phyloP scores from a whole-genome alignment of 768 basidiomycete species.

The Mrakia hoshinonis region DNA sequence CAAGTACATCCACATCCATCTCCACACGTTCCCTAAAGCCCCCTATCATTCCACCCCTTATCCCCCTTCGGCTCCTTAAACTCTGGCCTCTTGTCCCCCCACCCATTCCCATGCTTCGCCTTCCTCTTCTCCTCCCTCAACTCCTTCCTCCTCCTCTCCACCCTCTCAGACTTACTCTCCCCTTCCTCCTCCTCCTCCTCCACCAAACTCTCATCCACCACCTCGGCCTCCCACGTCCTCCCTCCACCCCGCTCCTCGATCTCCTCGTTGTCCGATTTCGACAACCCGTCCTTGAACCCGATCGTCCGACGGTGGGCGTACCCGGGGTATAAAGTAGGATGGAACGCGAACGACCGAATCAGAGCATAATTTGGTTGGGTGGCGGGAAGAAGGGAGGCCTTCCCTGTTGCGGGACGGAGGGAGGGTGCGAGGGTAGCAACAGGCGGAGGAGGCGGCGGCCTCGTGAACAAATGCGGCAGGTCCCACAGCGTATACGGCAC shows the following conservation, averaged over 20 bases:
- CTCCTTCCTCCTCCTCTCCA: conserved; percentile 58
- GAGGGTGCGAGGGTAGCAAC: conserved; percentile 56
- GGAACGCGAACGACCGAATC: conserved; percentile 71
- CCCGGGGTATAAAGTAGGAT: conserved; percentile 59
- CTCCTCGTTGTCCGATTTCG: conserved; percentile 60
- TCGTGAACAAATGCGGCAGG: conserved; percentile 44
- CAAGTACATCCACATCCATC: no score
- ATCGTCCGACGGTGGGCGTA: conserved; percentile 94
- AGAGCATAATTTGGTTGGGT: conserved; percentile 62
- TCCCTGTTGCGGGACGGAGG: conserved; percentile 36
- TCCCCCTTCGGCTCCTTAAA: conserved; percentile 13
- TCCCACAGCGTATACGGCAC: conserved; percentile 84
- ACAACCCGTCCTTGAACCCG: conserved; percentile 58
- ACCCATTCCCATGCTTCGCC: conserved; percentile 29
- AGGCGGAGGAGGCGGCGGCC: conserved; percentile 47
- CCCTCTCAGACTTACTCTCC: conserved; percentile 52
- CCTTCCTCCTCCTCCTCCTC: conserved; percentile 41
- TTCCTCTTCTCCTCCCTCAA: conserved; percentile 53
- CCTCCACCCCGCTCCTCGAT: conserved; percentile 35
- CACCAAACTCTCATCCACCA: conserved; percentile 8
- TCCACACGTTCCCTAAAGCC: background rate
- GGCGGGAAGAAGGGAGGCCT: conserved; percentile 32
- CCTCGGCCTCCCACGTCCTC: conserved; percentile 39
- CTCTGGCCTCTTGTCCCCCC: conserved; percentile 20
- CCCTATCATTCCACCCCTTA: background rate